Evolutionary conservation across 169 alveolate genomes (phyloP), one percentile per base, ranked within the genome.

Genomic region (Plasmodium falciparum): DNA sequence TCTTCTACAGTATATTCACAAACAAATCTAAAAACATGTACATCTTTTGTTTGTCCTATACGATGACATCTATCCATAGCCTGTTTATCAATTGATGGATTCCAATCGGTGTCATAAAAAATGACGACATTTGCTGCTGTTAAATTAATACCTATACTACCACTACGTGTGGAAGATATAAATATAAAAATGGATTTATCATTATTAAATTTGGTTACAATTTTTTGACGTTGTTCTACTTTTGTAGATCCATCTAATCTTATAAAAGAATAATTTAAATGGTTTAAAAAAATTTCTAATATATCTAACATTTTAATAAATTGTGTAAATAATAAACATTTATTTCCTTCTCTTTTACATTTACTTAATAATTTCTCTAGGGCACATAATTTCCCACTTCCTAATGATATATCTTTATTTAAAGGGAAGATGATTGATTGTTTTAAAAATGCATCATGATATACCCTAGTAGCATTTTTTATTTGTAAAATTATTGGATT

Each of bases 31-130:
- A 98, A 99, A 26, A 99, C 98, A 71, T 98, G 98, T 13, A 99
- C 99, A 52, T 98, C 98, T 73, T 99, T 96, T 1, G 99, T 97
- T 94, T 99, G 99, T 0, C 99, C 99, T 26, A 99, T 99, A 70
- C 99, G 88, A 83, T 99, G 99, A 76, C 99, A 98, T 65, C 99
- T 93, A 88, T 99, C 99, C 97, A 98, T 97, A 2, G 99, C 99
- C 90, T 99, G 99, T 74, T 98, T 95, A 93, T 99, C 99, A 99
- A 99, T 98, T 5, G 99, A 99, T 5, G 99, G 99, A 90, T 99
- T 99, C 99, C 99, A 99, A 93, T 98, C 99, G 0, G 99, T 98
- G 86, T 99, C 99, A 93, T 98, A 99, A 93, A 99, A 98, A 70
- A 99, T 98, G 11, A 99, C 99, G 1, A 99, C 96, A 93, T 99